phyloP scores from a whole-genome alignment of 1,284 basidiomycete genomes.

The Fomes fomentarius region DNA sequence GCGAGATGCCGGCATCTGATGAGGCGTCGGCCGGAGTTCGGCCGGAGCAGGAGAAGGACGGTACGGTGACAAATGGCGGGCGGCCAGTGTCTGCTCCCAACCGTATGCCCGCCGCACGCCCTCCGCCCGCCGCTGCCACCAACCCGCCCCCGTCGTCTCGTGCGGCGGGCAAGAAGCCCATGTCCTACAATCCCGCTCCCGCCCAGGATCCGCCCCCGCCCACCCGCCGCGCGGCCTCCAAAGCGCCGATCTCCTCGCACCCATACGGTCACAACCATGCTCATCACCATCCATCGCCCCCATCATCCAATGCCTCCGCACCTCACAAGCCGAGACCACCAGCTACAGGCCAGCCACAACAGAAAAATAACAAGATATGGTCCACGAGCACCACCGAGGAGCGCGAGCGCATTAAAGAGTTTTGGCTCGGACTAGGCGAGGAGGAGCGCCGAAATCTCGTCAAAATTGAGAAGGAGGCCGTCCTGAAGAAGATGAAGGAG shows the following conservation, averaged over 20 bases:
- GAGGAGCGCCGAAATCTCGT: slow-evolving; percentile 89
- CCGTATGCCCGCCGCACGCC: slow-evolving; percentile 45
- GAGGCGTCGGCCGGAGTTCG: slow-evolving; percentile 36
- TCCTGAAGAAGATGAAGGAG: slow-evolving; percentile 98
- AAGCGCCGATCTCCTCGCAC: slow-evolving; percentile 62
- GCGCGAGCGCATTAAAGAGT: slow-evolving; percentile 95
- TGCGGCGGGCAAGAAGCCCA: slow-evolving; percentile 79
- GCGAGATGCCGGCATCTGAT: background rate
- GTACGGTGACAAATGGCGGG: slow-evolving; percentile 39
- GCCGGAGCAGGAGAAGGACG: slow-evolving; percentile 30
- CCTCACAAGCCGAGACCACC: slow-evolving; percentile 51
- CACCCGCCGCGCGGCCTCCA: slow-evolving; percentile 64
- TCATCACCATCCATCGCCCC: slow-evolving; percentile 71
- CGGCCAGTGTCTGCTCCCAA: slow-evolving; percentile 44
- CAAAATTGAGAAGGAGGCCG: slow-evolving; percentile 96
- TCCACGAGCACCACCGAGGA: slow-evolving; percentile 90
- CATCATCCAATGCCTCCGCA: slow-evolving; percentile 63
- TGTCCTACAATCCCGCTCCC: slow-evolving; percentile 50
- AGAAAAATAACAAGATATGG: slow-evolving; percentile 76
- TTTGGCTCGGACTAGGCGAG: slow-evolving; percentile 92
- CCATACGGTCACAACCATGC: slow-evolving; percentile 55
- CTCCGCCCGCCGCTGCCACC: slow-evolving; percentile 36
- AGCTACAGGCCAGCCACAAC: slow-evolving; percentile 34
- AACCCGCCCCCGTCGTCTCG: slow-evolving; percentile 62
- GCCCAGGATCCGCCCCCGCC: slow-evolving; percentile 34